phyloP scores from a whole-genome alignment of 177 flowering plant species.

The Vitis hybrid region DNA sequence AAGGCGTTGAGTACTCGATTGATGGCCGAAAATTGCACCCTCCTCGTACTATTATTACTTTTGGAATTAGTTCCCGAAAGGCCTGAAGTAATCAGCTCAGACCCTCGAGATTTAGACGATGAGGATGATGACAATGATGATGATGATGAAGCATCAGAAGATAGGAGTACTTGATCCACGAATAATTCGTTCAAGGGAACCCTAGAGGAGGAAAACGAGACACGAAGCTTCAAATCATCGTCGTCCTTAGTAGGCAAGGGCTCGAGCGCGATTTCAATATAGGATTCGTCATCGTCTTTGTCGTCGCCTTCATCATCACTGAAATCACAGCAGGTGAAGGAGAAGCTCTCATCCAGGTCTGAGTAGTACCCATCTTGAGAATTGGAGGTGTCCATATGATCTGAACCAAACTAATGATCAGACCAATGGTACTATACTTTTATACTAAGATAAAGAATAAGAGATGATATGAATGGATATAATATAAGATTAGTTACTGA shows the following conservation, averaged over 20 bases:
- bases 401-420: too few species aligned
- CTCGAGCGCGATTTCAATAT: constrained; percentile 29
- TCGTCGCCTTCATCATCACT: constrained; percentile 5
- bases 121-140: not conserved
- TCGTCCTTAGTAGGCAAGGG: not conserved
- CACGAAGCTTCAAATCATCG: constrained; percentile 12
- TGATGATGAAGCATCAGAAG: not conserved
- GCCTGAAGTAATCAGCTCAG: too few species aligned
- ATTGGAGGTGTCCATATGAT: too few species aligned
- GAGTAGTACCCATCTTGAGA: not conserved
- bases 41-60: not conserved
- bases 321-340: constrained; percentile 22
- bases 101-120: too few species aligned
- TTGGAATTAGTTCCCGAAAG: too few species aligned
- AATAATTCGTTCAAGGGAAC: not conserved
- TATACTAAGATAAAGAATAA: too few species aligned
- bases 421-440: too few species aligned
- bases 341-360: constrained; percentile 19
- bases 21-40: not conserved
- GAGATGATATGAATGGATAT: too few species aligned
- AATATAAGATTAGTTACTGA: too few species aligned
- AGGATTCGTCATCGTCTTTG: constrained; percentile 16
- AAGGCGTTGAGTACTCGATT: not conserved
- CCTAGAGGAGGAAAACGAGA: constrained; percentile 19
- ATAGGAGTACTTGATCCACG: not conserved